A percentile compares a stretch with the other conserved stretches of the same genome.
Conservation (phyloP, 2,329 filamentous ascomycete species). For the Phaeosphaeriaceae sp. region DNA sequence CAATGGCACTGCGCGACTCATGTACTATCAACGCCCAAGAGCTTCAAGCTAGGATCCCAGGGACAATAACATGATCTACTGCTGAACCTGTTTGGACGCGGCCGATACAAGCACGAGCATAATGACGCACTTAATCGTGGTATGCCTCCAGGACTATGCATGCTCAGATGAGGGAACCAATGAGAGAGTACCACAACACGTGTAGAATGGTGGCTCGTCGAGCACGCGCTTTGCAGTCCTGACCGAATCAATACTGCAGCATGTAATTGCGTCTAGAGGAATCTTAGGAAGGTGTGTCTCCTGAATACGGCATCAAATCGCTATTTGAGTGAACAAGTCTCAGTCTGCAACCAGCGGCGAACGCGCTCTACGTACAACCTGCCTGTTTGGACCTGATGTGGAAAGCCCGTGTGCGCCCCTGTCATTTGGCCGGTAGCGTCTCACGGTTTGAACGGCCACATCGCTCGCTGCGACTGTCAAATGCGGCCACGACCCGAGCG, state of each 20-base stretch:
- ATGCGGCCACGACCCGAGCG: constrained; percentile 6
- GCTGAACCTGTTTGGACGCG: neutral
- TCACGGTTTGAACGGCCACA: constrained; percentile 1
- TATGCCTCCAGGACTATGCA: constrained; percentile 2
- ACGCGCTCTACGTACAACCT: neutral
- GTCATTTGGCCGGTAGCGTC: neutral
- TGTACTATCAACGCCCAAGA: neutral
- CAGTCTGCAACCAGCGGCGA: constrained; percentile 3
- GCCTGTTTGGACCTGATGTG: constrained; percentile 3
- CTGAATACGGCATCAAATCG: neutral
- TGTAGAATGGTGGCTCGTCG: constrained; percentile 21
- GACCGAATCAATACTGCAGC: neutral
- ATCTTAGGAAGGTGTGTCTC: neutral
- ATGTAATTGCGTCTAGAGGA: neutral
- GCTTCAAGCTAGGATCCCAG: neutral
- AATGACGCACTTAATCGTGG: constrained; percentile 1
- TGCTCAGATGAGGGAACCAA: neutral
- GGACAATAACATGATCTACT: neutral
- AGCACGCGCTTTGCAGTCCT: constrained; percentile 1
- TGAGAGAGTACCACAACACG: constrained; percentile 14
- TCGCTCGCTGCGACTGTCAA: constrained; percentile 7
- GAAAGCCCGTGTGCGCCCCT: neutral
- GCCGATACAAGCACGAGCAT: neutral
- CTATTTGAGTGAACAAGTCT: constrained; percentile 1
- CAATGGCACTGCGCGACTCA: neutral